These are phyloP conservation scores for Phaseolus coccineus DNA, from an alignment of 331 rosid species.

Conservation along the genomic window DNA sequence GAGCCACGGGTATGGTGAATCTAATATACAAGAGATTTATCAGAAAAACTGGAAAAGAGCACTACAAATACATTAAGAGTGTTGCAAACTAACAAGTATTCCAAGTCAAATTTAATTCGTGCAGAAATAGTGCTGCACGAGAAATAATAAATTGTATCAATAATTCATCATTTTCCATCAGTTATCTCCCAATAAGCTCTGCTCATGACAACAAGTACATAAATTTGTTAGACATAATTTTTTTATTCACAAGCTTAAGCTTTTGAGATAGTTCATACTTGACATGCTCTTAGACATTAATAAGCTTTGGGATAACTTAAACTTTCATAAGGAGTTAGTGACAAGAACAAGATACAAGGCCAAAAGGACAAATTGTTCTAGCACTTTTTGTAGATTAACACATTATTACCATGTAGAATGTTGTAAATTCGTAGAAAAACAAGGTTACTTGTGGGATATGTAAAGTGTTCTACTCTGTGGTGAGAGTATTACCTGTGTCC, in stretches of 20 bases:
- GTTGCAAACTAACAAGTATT: not conserved
- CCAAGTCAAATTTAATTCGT: not conserved
- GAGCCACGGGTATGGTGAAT: slow-evolving; percentile 35
- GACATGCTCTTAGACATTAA: too few species aligned
- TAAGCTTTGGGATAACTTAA: too few species aligned
- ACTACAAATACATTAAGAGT: not conserved
- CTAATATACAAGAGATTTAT: slow-evolving; percentile 11
- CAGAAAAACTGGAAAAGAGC: not conserved
- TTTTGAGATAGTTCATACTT: too few species aligned
- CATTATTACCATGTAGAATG: not conserved
- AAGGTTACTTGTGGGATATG: not conserved
- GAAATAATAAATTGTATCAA: not conserved
- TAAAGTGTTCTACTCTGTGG: slow-evolving; percentile 1
- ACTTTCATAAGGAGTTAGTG: not conserved
- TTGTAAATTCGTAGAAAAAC: not conserved
- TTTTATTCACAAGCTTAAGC: too few species aligned
- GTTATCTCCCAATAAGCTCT: not conserved
- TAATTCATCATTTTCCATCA: not conserved
- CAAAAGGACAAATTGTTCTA: not conserved
- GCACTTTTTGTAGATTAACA: not conserved
- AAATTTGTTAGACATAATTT: not conserved
- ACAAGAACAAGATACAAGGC: not conserved
- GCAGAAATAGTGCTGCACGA: not conserved
- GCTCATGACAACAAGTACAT: not conserved
- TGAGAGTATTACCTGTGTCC: slow-evolving; percentile 51